These are phyloP conservation scores for Pythium aphanidermatum DNA, from an alignment of 352 stramenopile species.

Conservation along the genomic window DNA sequence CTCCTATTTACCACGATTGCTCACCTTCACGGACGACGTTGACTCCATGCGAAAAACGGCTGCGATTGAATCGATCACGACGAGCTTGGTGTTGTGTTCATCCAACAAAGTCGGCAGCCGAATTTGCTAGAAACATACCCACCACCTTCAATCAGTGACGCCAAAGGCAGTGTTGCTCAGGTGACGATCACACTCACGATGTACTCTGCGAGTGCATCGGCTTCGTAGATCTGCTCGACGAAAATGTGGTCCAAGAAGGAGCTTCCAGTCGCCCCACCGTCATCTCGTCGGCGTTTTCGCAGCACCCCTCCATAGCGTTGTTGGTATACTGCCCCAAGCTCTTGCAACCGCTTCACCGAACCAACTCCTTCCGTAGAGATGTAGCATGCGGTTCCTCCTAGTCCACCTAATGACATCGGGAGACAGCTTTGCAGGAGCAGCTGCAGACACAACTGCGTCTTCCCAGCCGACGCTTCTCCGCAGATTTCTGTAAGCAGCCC, in stretches of 20 bases:
- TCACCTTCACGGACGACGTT: slow-evolving; percentile 61
- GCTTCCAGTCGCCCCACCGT: neutral
- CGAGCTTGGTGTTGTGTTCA: slow-evolving; percentile 70
- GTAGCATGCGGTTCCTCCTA: slow-evolving; percentile 68
- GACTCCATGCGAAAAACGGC: slow-evolving; percentile 70
- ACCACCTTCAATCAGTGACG: neutral
- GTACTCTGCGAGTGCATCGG: slow-evolving; percentile 52
- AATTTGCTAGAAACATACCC: slow-evolving; percentile 35
- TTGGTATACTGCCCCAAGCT: slow-evolving; percentile 50
- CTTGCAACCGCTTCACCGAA: slow-evolving; percentile 64
- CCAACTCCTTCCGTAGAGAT: slow-evolving; percentile 73
- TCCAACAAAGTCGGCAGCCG: slow-evolving; percentile 56
- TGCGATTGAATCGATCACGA: slow-evolving; percentile 77
- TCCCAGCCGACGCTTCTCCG: slow-evolving; percentile 65
- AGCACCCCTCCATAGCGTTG: slow-evolving; percentile 29
- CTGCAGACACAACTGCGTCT: slow-evolving; percentile 78
- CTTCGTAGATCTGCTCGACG: slow-evolving; percentile 71
- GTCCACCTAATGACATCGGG: slow-evolving; percentile 32
- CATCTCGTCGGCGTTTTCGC: slow-evolving; percentile 42
- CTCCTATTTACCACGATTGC: too few species aligned
- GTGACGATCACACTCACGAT: slow-evolving; percentile 27
- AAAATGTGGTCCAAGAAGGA: slow-evolving; percentile 70
- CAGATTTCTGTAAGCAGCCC: slow-evolving; percentile 71
- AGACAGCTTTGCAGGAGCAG: slow-evolving; percentile 65
- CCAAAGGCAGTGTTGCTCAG: neutral